Evolutionary conservation across 257 asterid genomes (phyloP), one percentile per base, ranked within the genome.

Genomic region (Rubia yunnanensis): DNA sequence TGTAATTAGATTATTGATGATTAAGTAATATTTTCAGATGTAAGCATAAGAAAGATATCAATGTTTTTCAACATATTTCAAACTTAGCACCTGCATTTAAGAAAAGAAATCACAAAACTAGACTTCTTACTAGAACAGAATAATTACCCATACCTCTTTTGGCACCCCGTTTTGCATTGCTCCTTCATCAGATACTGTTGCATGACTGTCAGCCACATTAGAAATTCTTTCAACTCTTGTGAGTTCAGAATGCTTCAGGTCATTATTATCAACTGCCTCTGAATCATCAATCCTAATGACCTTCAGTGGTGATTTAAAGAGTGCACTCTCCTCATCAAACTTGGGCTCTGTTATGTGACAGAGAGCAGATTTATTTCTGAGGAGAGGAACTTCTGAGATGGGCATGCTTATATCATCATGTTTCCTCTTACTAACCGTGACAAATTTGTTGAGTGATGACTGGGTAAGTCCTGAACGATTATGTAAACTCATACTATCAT

Each of bases 331-430:
- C 73, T 80, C 78, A 61, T 59, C 61, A 54, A 78, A 64, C 79
- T 68, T 75, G 66, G 60, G 68, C 55, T 83, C 88, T 39, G 68
- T 72, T 64, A 76, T 75, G 66, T 76, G 74, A 70, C 69, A 61
- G 34, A 36, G 34, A 65, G 70, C 30, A 69, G 77, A 81, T 72
- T 87, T 83, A 71, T 75, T 85, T 83, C 99, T 82, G 65, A 90
- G 97, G 63, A 94, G 76, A 26, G 99, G 97, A 60, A 81, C 73
- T 80, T 94, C 99, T 74, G 97, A 86, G 70, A 94, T 75, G 36
- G 84, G 77, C 56, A 81, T 82, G 74, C 81, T 85, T 68, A 73
- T 63, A 71, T 69, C 63, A 73, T 89, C 97, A 73, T 79, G 94
- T 73, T 94, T 90, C 84, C 99, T 82, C 94, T 94, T 94, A 78